Base-by-base conservation (phyloP, 1,284 basidiomycete species). In the Fomes fomentarius region DNA sequence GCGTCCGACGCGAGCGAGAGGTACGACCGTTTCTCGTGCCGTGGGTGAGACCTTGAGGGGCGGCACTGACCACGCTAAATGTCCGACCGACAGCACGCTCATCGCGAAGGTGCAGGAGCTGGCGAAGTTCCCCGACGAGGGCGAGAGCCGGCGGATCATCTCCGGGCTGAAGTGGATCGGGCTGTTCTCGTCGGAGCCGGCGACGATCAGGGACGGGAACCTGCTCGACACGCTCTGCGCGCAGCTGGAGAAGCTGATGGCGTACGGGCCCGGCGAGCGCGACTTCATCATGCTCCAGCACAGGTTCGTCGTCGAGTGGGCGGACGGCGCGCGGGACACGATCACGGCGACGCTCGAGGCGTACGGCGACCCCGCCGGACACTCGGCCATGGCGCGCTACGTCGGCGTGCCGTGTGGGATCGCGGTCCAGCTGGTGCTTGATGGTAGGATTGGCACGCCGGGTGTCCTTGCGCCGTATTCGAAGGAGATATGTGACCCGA, bases 271-370 rank as follows among this genome's bases (percentile, higher is more conserved):
- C 43, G 93, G 93, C 59, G 96, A 98, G 76, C 88, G 94, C 19
- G 96, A 99, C 74, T 85, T 98, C 63, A 93, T 99, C 63, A 93
- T 98, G 85, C 85, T 99, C 49, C 96, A 98, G 76, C 96, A 99
- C 84, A 96, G 96, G 76, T 97, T 98, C 69, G 76, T 92, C 65
- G 87, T 97, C 42, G 84, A 94, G 70, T 91, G 90, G 83, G 78
- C 82, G 34, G 92, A 96, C 68, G 94, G 95, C 48, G 82, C 37
- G 19, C 60, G 91, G 85, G 84, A 96, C 79, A 95, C 87, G 28
- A 76, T 94, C 67, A 98, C 96, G 8, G 93, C 94, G 41, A 96
- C 96, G 22, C 81, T 99, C 34, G 94, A 98, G 74, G 88, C 85
- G 58, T 98, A 97, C 70, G 96, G 96, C 50, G 84, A 83, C 58